Base-by-base conservation (phyloP, 2,329 filamentous ascomycete genomes). In the Phoma sp. region DNA sequence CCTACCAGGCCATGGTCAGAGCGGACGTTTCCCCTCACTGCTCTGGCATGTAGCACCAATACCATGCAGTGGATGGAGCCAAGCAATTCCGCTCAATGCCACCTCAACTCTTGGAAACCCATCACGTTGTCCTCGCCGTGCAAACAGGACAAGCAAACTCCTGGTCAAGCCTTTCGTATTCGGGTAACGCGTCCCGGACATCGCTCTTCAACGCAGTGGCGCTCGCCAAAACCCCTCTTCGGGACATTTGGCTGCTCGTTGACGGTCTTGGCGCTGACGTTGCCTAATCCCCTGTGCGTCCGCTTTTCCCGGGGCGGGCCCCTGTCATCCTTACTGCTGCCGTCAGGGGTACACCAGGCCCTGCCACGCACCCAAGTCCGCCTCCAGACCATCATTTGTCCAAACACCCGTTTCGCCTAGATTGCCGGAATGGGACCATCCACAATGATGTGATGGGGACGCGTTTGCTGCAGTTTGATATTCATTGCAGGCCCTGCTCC, bases 211-310 rank as follows among this genome's bases (percentile, higher is more conserved):
- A 37, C 18, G 11, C 23, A 30, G 28, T 34, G 17, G 38, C 38
- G n/a, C 37, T 38, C 25, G 36, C 29, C 33, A 29, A 46, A 29
- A 28, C 52, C 39, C 46, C 34, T 42, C 46, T 15, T 23, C 7
- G 46, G 26, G 12, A 21, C 42, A 12, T 38, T 12, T 34, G n/a
- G 47, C 37, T 18, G n/a, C 10, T 20, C 34, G 37, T 4, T 1
- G 23, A n/a, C n/a, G n/a, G 30, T 32, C 50, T 53, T 53, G 50
- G 50, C 50, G 43, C 46, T 51, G 47, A 53, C 49, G 49, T 47
- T 42, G 30, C 30, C 25, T 18, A n/a, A 37, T 42, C 26, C 26
- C 10, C 29, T 17, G 12, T 29, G 23, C 46, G 30, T 29, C 47
- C 32, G 47, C 39, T n/a, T 43, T 32, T 47, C 25, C 47, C 38